phyloP scores from a whole-genome alignment of 306 rosid species.

The Leucaena leucocephala region DNA sequence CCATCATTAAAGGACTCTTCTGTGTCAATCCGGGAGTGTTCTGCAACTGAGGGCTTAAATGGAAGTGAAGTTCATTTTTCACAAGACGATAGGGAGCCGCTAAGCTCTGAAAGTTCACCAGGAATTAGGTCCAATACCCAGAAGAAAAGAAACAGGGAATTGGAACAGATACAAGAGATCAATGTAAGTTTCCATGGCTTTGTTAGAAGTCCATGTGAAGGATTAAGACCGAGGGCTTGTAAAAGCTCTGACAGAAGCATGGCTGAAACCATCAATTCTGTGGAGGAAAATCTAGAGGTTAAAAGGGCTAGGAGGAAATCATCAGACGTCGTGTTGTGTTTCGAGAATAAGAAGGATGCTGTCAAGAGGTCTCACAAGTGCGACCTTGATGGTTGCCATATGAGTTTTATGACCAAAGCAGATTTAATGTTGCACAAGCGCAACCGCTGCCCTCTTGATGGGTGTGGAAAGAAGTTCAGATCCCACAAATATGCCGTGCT shows the following conservation, averaged over 20 bases:
- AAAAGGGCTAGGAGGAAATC: constrained; percentile 54
- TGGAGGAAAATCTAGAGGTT: constrained; percentile 46
- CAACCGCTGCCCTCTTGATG: constrained; percentile 83
- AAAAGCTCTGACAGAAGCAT: constrained; percentile 44
- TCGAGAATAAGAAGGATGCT: constrained; percentile 46
- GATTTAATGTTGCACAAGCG: constrained; percentile 77
- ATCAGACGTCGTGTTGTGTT: constrained; percentile 41
- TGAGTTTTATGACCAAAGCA: constrained; percentile 76
- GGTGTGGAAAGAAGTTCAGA: constrained; percentile 94
- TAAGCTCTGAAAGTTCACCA: constrained; percentile 38
- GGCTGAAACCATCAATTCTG: constrained; percentile 35
- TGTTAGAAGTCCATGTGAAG: constrained; percentile 88
- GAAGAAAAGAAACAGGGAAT: constrained; percentile 59
- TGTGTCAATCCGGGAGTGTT: constrained; percentile 44
- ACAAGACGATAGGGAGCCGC: constrained; percentile 41
- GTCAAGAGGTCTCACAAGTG: constrained; percentile 58
- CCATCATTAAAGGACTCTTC: constrained; percentile 32
- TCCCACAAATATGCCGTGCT: constrained; percentile 83
- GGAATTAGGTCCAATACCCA: constrained; percentile 38
- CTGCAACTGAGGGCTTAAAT: constrained; percentile 39
- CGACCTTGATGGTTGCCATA: constrained; percentile 79
- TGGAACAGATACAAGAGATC: constrained; percentile 46
- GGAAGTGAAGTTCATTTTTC: constrained; percentile 45
- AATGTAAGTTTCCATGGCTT: constrained; percentile 45
- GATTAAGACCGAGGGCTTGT: constrained; percentile 75